Percentiles rank a stretch among this genome's conserved stretches.
Conservation (phyloP, 805 yeast genomes). For the Wickerhamiella siamensis region DNA sequence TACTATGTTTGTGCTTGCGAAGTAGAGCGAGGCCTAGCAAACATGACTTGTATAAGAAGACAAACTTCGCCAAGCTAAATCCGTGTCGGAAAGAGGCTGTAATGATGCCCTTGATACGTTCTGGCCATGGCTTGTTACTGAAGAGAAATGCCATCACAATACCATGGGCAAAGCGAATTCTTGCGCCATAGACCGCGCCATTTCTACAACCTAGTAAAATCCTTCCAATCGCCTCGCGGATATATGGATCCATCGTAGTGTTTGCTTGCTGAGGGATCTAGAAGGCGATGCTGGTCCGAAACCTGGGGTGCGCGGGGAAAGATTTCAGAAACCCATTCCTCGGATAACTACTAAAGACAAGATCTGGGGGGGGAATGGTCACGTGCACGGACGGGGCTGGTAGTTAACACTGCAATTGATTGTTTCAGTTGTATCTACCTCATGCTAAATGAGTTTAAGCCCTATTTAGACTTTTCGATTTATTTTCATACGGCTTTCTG, state of each 20-base stretch:
- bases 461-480: too few species aligned
- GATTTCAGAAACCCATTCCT: too few species aligned
- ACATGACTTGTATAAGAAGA: constrained; percentile 35
- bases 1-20: constrained; percentile 13
- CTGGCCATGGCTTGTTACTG: constrained; percentile 33
- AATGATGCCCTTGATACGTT: constrained; percentile 32
- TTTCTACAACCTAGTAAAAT: constrained; percentile 28
- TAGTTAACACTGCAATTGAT: too few species aligned
- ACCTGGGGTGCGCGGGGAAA: too few species aligned
- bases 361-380: too few species aligned
- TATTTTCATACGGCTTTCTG: too few species aligned
- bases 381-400: too few species aligned
- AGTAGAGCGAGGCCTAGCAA: constrained; percentile 19
- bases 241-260: constrained; percentile 5
- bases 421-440: too few species aligned
- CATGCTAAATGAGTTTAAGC: too few species aligned
- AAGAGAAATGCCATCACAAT: constrained; percentile 46
- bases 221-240: constrained; percentile 6
- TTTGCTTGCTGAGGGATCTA: neutral
- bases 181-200: constrained; percentile 48
- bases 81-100: constrained; percentile 44
- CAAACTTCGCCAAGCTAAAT: constrained; percentile 40
- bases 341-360: too few species aligned
- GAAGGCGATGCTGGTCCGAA: too few species aligned
- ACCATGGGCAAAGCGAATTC: constrained; percentile 48